phyloP scores from a whole-genome alignment of 2,329 filamentous ascomycete species.

The Ambrosiella beaveri region DNA sequence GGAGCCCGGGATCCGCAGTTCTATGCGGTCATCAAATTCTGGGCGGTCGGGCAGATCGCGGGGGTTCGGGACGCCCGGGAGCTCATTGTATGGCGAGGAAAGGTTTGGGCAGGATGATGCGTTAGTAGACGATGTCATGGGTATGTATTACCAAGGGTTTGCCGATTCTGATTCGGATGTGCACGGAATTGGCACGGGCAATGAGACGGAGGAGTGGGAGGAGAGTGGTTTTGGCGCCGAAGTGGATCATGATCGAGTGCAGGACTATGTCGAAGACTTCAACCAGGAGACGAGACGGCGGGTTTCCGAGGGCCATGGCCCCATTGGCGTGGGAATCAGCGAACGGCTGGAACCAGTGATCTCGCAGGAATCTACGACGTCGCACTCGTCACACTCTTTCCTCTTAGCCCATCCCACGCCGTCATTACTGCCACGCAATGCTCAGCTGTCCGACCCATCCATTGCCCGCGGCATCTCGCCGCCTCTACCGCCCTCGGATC shows the following conservation, averaged over 20 bases:
- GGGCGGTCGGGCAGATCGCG: conserved; percentile 46
- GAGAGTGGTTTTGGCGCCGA: conserved; percentile 14
- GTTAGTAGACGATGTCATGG: conserved; percentile 52
- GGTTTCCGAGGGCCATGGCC: too few species aligned
- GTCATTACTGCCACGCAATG: background rate
- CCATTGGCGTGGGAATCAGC: too few species aligned
- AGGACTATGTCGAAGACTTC: too few species aligned
- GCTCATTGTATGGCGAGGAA: conserved; percentile 33
- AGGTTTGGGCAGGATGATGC: conserved; percentile 32
- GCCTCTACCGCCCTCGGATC: background rate
- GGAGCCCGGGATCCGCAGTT: conserved; percentile 15
- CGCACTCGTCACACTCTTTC: background rate
- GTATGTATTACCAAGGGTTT: conserved; percentile 50
- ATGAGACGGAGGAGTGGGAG: conserved; percentile 14
- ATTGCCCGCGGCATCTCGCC: background rate
- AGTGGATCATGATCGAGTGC: background rate
- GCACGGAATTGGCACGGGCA: conserved; percentile 17
- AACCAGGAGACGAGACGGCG: too few species aligned
- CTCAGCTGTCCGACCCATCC: background rate
- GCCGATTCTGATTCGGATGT: conserved; percentile 22
- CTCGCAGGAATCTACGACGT: background rate
- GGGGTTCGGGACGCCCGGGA: conserved; percentile 62
- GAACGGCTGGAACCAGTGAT: background rate
- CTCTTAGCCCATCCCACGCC: background rate
- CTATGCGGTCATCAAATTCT: background rate